Conservation (phyloP, 108 stramenopile genomes). For the Fragilariopsis cylindrus region DNA sequence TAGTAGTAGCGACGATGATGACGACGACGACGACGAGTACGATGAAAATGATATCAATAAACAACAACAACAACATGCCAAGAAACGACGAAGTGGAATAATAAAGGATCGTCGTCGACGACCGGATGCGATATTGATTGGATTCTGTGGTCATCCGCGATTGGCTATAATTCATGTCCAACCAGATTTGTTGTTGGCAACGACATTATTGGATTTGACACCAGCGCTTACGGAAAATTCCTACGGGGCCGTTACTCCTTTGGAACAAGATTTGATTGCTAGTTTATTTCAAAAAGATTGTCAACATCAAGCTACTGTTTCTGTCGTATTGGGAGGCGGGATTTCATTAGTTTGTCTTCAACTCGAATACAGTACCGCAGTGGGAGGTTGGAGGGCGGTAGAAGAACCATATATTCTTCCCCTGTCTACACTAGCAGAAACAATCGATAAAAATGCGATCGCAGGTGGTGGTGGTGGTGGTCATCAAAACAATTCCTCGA, state of each 20-base stretch:
- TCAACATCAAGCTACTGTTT: slow-evolving; percentile 50
- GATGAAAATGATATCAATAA: background rate
- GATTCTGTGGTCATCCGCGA: slow-evolving; percentile 78
- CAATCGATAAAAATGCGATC: slow-evolving; percentile 1
- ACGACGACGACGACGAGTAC: background rate
- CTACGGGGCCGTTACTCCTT: slow-evolving; percentile 55
- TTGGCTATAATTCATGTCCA: slow-evolving; percentile 46
- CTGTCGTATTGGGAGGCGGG: slow-evolving; percentile 78
- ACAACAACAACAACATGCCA: background rate
- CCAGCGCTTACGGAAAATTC: slow-evolving; percentile 51
- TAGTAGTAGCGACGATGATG: background rate
- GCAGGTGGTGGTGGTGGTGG: background rate
- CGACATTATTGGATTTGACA: slow-evolving; percentile 73
- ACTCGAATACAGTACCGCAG: slow-evolving; percentile 16
- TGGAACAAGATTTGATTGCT: slow-evolving; percentile 74
- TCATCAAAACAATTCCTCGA: background rate
- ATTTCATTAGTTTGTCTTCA: slow-evolving; percentile 65
- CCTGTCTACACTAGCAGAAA: slow-evolving; percentile 41
- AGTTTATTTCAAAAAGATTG: slow-evolving; percentile 35
- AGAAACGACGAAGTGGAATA: background rate
- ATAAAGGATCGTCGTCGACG: background rate
- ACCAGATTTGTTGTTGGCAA: slow-evolving; percentile 62
- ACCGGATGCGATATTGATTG: slow-evolving; percentile 55
- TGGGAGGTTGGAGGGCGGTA: slow-evolving; percentile 56
- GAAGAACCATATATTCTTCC: slow-evolving; percentile 80